Conservation (phyloP, 2,329 filamentous ascomycete species). For the Claviceps fusiformis region DNA sequence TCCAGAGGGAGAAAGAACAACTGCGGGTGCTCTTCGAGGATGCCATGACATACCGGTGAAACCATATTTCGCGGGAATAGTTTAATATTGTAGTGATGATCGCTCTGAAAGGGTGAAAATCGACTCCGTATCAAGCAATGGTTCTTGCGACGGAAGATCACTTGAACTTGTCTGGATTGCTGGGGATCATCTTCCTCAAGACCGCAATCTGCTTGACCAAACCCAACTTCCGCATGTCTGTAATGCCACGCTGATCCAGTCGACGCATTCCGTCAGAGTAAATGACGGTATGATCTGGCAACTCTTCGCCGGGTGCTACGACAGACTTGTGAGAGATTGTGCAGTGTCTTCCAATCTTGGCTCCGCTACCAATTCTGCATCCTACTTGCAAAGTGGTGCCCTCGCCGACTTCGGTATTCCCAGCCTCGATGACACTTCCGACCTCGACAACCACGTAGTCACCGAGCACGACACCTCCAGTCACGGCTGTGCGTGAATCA, state of each 20-base stretch:
- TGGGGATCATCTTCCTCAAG: constrained; percentile 51
- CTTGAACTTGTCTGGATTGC: constrained; percentile 40
- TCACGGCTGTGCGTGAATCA: constrained; percentile 12
- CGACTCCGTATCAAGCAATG: background rate
- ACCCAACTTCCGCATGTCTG: constrained; percentile 48
- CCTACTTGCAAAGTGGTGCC: constrained; percentile 48
- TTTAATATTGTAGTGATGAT: background rate
- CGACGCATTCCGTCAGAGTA: constrained; percentile 50
- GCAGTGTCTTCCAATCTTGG: constrained; percentile 53
- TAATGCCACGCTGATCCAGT: constrained; percentile 44
- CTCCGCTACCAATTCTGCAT: constrained; percentile 44
- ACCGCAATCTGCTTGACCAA: constrained; percentile 56
- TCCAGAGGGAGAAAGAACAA: constrained; percentile 59
- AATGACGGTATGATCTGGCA: constrained; percentile 57
- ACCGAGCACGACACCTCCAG: constrained; percentile 40
- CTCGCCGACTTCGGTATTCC: constrained; percentile 47
- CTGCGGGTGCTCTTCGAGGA: constrained; percentile 55
- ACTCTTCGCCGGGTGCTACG: constrained; percentile 39
- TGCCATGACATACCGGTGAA: constrained; percentile 27
- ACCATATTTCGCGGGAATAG: background rate
- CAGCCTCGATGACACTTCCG: constrained; percentile 45
- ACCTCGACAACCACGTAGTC: constrained; percentile 51
- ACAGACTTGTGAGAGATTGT: constrained; percentile 54
- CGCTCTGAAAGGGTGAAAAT: background rate
- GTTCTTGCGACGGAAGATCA: constrained; percentile 9